These are phyloP conservation scores for Gossypium davidsonii DNA, from an alignment of 441 rosid genomes.

Conservation along the genomic window DNA sequence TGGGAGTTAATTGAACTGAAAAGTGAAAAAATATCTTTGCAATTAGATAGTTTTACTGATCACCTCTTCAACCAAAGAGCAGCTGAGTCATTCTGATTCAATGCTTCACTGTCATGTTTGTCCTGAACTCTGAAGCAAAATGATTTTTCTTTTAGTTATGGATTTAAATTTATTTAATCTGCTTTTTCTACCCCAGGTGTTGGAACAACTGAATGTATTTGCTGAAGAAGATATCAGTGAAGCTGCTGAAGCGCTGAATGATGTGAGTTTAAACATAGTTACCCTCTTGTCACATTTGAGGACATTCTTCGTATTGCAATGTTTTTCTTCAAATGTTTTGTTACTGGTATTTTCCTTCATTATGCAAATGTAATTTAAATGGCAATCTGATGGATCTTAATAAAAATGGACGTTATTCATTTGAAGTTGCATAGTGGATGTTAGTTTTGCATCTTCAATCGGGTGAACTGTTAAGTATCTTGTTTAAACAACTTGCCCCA, in stretches of 20 bases:
- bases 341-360: background rate
- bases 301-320: background rate
- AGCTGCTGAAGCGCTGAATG: constrained; percentile 81
- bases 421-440: background rate
- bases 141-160: background rate
- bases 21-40: background rate
- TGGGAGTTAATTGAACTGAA: background rate
- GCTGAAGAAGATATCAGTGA: constrained; percentile 53
- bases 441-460: background rate
- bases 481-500: background rate
- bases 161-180: background rate
- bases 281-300: background rate
- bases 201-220: constrained; percentile 65
- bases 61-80: background rate
- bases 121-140: background rate
- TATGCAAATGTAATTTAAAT: background rate
- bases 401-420: background rate
- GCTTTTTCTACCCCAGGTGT: constrained; percentile 37
- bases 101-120: background rate
- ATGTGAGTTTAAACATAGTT: constrained; percentile 38
- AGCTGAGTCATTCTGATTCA: background rate
- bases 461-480: background rate
- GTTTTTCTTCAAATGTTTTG: background rate
- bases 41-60: background rate
- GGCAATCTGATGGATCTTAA: background rate